Evolutionary conservation across 306 rosid genomes (phyloP).

Genomic region (Malus fusca): DNA sequence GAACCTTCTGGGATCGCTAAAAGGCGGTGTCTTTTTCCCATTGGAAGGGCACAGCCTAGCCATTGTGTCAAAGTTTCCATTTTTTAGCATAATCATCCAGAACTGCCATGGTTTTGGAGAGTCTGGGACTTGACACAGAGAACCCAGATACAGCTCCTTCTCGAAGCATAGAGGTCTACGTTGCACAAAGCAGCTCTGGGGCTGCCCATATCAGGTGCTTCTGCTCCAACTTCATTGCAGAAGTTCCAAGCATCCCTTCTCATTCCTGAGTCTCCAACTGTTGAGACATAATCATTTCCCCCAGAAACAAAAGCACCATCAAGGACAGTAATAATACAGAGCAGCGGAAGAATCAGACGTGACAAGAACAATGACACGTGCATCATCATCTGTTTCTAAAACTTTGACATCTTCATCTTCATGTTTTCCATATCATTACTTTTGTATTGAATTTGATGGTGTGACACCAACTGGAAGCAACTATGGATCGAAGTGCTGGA

Average conservation of each 20-base stretch:
- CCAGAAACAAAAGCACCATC: constrained; percentile 5
- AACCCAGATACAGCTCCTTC: constrained; percentile 63
- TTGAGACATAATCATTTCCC: constrained; percentile 26
- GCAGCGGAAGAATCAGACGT: constrained; percentile 16
- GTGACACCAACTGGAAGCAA: constrained; percentile 7
- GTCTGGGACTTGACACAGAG: constrained; percentile 41
- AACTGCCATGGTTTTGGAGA: constrained; percentile 67
- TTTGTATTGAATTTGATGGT: neutral
- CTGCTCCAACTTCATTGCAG: constrained; percentile 80
- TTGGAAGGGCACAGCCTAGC: constrained; percentile 56
- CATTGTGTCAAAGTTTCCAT: constrained; percentile 54
- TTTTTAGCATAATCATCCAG: constrained; percentile 83
- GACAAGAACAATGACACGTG: constrained; percentile 18
- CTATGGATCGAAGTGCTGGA: neutral
- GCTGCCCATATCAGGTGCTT: constrained; percentile 73
- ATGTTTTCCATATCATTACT: neutral
- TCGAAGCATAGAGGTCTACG: constrained; percentile 59
- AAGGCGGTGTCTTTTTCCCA: constrained; percentile 53
- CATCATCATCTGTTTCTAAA: neutral
- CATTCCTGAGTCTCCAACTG: constrained; percentile 89
- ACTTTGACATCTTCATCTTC: neutral
- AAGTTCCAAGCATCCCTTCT: constrained; percentile 81
- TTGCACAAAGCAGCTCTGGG: constrained; percentile 64
- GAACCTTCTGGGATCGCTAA: constrained; percentile 36
- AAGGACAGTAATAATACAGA: neutral